Conservation (phyloP, 495 filamentous ascomycete genomes). For the Sordaria brevicollis region DNA sequence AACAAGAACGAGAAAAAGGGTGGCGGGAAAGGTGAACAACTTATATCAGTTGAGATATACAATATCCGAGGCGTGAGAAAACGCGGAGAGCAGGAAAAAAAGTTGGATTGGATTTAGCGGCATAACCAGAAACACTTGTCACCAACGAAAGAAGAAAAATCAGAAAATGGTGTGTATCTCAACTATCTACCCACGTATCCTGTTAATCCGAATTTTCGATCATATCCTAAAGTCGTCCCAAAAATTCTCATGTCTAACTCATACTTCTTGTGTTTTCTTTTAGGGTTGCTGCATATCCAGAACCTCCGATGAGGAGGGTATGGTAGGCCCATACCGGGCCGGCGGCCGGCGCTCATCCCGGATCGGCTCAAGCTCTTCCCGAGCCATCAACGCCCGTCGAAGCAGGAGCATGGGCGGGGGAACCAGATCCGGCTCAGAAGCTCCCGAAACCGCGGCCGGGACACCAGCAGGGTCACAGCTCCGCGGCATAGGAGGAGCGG, state of each 20-base stretch:
- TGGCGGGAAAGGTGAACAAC: neutral
- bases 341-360: conserved; percentile 16
- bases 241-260: neutral
- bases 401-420: neutral
- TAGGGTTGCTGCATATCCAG: conserved; percentile 43
- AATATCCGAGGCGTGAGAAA: neutral
- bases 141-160: neutral
- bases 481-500: neutral
- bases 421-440: neutral
- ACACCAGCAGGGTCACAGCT: neutral
- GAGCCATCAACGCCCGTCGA: conserved; percentile 29
- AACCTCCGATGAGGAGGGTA: conserved; percentile 15
- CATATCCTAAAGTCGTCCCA: neutral
- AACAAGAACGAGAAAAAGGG: neutral
- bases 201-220: neutral
- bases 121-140: neutral
- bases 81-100: neutral
- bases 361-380: conserved; percentile 27
- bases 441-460: conserved; percentile 6
- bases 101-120: neutral
- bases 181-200: neutral
- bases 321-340: conserved; percentile 33
- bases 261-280: neutral
- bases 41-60: neutral
- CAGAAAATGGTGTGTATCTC: neutral